Percentiles rank a stretch among this genome's conserved stretches.
These are phyloP conservation scores for Globisporangium nunn DNA, from an alignment of 352 stramenopile species.

Conservation along the genomic window DNA sequence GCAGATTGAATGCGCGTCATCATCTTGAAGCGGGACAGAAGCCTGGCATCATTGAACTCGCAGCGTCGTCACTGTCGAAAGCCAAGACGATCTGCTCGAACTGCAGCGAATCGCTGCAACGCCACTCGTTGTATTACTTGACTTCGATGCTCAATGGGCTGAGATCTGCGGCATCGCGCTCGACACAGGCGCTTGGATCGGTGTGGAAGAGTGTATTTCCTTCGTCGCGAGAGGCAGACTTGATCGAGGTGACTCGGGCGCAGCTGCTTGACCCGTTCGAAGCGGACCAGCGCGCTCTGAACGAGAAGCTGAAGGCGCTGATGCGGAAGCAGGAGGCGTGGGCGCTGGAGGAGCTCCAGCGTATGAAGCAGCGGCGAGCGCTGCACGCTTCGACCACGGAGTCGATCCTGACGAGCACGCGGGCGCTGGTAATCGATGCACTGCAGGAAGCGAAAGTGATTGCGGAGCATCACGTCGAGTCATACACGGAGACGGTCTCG, in stretches of 20 bases:
- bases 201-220: slow-evolving; percentile 1
- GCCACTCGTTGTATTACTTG: neutral
- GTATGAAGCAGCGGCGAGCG: slow-evolving; percentile 35
- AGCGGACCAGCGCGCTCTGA: slow-evolving; percentile 14
- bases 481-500: slow-evolving; percentile 25
- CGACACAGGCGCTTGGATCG: neutral
- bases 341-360: slow-evolving; percentile 34
- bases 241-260: slow-evolving; percentile 6
- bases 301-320: slow-evolving; percentile 18
- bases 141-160: neutral
- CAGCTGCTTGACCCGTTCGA: slow-evolving; percentile 11
- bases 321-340: slow-evolving; percentile 32
- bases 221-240: neutral
- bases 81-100: neutral
- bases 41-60: neutral
- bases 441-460: slow-evolving; percentile 21
- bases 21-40: neutral
- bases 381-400: slow-evolving; percentile 23
- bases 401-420: slow-evolving; percentile 38
- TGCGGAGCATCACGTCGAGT: slow-evolving; percentile 31
- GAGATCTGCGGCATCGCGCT: neutral
- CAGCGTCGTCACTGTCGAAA: neutral
- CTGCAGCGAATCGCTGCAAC: neutral
- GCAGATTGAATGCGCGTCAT: neutral
- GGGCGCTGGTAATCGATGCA: slow-evolving; percentile 17